phyloP scores from a whole-genome alignment of 768 basidiomycete species.

The Chalciporus piperatus region DNA sequence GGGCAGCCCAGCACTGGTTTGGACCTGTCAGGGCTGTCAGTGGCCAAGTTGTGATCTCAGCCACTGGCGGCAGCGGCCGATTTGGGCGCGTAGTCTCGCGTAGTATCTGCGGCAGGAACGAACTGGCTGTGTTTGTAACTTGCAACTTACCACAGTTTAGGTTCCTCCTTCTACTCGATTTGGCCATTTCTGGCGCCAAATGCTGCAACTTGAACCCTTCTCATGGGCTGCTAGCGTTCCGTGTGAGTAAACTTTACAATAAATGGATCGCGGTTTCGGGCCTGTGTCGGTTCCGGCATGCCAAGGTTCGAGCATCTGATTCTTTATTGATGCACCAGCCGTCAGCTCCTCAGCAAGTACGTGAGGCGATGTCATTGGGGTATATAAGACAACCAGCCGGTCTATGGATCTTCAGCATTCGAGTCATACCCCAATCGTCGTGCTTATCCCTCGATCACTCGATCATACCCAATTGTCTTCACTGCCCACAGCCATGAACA shows the following conservation, averaged over 20 bases:
- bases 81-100: too few relatives aligned
- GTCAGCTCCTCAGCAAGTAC: slow-evolving; percentile 14
- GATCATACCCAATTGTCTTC: background rate
- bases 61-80: too few relatives aligned
- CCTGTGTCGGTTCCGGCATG: slow-evolving; percentile 32
- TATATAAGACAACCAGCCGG: slow-evolving; percentile 26
- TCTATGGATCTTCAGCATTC: background rate
- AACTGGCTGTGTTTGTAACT: slow-evolving; percentile 18
- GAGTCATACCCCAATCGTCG: slow-evolving; percentile 1
- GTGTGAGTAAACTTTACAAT: slow-evolving; percentile 20
- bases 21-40: too few relatives aligned
- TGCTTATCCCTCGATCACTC: background rate
- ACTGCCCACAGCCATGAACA: slow-evolving; percentile 20
- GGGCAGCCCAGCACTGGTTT: too few relatives aligned
- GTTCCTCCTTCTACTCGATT: background rate
- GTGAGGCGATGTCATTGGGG: slow-evolving; percentile 26
- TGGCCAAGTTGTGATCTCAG: too few relatives aligned
- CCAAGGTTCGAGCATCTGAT: slow-evolving; percentile 9
- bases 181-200: slow-evolving; percentile 6
- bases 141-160: background rate
- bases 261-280: slow-evolving; percentile 19
- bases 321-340: slow-evolving; percentile 21
- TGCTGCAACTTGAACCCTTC: slow-evolving; percentile 14
- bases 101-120: too few relatives aligned
- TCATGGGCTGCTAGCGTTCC: slow-evolving; percentile 6